Conservation (phyloP, 495 filamentous ascomycete species). For the Aspergillus incahuasiensis region DNA sequence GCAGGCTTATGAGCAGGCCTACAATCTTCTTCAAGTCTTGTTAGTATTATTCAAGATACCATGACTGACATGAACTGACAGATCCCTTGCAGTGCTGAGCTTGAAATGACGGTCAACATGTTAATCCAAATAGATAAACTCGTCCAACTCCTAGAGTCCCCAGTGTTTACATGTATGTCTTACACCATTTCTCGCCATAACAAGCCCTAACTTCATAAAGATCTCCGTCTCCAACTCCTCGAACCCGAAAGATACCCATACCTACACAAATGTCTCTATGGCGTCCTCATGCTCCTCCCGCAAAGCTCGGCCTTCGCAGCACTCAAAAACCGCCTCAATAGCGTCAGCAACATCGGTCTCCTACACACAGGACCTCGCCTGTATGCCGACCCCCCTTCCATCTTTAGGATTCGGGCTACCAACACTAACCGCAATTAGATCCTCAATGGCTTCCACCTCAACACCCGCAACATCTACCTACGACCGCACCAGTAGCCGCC, state of each 20-base stretch:
- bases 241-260: conserved; percentile 95
- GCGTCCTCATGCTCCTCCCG: conserved; percentile 93
- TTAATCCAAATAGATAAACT: conserved; percentile 99
- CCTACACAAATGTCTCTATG: conserved; percentile 97
- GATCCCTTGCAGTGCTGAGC: conserved; percentile 66
- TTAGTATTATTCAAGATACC: conserved; percentile 33
- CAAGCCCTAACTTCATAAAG: conserved; percentile 36
- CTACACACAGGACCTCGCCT: conserved; percentile 78
- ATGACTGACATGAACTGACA: conserved; percentile 24
- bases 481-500: conserved; percentile 65
- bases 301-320: conserved; percentile 96
- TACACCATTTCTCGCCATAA: background rate
- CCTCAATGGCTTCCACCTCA: conserved; percentile 14
- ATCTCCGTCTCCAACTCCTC: conserved; percentile 93
- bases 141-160: conserved; percentile 94
- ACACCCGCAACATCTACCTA: conserved; percentile 22
- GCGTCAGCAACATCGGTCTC: conserved; percentile 93
- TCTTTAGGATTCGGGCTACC: background rate
- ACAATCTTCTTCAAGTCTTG: conserved; percentile 96
- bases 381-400: conserved; percentile 50
- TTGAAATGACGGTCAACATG: conserved; percentile 99
- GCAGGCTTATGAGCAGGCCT: conserved; percentile 98
- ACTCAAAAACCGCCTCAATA: conserved; percentile 93
- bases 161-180: conserved; percentile 86
- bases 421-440: background rate